A percentile compares a stretch with the other conserved stretches of the same genome.
Evolutionary conservation across 2,329 filamentous ascomycete species (phyloP).

Genomic region (Pseudocercospora cruenta): DNA sequence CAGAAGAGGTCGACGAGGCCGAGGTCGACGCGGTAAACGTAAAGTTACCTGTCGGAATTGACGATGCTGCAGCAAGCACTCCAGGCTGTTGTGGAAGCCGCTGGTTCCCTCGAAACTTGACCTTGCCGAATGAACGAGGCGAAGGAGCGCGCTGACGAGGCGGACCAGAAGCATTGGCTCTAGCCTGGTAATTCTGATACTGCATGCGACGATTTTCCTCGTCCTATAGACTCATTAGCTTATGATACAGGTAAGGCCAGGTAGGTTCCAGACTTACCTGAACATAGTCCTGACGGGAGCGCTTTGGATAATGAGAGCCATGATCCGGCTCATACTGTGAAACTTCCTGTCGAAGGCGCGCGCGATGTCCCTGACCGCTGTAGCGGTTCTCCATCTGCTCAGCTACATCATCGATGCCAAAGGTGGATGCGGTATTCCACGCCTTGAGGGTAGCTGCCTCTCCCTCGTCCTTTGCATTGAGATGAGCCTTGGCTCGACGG

Average conservation of each 20-base stretch:
- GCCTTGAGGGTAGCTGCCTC: background rate
- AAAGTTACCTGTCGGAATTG: background rate
- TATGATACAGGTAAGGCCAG: background rate
- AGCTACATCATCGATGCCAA: constrained; percentile 13
- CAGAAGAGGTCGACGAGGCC: background rate
- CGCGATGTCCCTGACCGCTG: constrained; percentile 29
- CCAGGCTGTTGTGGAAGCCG: constrained; percentile 1
- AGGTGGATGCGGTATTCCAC: constrained; percentile 22
- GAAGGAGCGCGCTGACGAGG: constrained; percentile 9
- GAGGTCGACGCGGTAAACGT: background rate
- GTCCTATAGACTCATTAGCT: background rate
- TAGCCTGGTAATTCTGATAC: background rate
- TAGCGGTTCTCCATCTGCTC: constrained; percentile 14
- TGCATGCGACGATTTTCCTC: background rate
- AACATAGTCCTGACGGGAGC: background rate
- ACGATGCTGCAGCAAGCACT: background rate
- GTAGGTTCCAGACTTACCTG: background rate
- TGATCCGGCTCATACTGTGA: background rate
- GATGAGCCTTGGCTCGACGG: background rate
- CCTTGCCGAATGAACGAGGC: constrained; percentile 4
- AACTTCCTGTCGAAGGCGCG: background rate
- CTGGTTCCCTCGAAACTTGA: constrained; percentile 6
- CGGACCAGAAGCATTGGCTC: background rate
- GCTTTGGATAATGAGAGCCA: background rate
- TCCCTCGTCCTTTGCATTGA: background rate